These are phyloP conservation scores for Prunus mongolica DNA, from an alignment of 306 rosid species.

Conservation along the genomic window DNA sequence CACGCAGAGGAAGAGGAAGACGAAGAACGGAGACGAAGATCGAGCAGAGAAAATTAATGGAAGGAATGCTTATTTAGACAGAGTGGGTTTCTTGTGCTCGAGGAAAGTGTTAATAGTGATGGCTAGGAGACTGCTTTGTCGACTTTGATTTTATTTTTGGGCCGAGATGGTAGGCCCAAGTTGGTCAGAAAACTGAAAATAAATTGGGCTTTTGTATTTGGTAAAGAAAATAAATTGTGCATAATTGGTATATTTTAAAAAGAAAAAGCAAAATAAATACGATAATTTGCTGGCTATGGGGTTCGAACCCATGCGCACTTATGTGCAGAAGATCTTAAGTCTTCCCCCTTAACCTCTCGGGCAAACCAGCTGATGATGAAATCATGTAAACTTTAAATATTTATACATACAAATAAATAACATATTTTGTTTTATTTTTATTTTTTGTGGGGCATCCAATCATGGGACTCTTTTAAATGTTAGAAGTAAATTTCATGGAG, in stretches of 20 bases:
- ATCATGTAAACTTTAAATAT: accelerated
- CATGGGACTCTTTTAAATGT: neutral
- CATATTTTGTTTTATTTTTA: neutral
- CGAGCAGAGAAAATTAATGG: neutral
- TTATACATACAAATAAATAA: neutral
- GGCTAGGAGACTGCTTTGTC: neutral
- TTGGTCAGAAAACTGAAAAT: neutral
- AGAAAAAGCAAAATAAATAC: accelerated
- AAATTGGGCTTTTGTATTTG: neutral
- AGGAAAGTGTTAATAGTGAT: slow-evolving; percentile 4
- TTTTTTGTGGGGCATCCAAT: neutral
- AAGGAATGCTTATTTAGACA: neutral
- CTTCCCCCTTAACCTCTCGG: slow-evolving; percentile 31
- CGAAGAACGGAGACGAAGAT: neutral
- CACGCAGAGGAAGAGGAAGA: slow-evolving; percentile 6
- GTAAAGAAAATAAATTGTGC: neutral
- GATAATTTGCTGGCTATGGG: slow-evolving; percentile 25
- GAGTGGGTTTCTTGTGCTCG: slow-evolving; percentile 4
- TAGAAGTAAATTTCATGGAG: slow-evolving; percentile 15
- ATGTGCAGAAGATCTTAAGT: slow-evolving; percentile 40
- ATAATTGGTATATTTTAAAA: neutral
- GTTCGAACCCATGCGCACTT: slow-evolving; percentile 43
- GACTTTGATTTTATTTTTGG: neutral
- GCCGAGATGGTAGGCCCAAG: neutral
- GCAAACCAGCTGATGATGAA: neutral